phyloP scores from a whole-genome alignment of 495 filamentous ascomycete genomes.

The Acidomyces sp. region DNA sequence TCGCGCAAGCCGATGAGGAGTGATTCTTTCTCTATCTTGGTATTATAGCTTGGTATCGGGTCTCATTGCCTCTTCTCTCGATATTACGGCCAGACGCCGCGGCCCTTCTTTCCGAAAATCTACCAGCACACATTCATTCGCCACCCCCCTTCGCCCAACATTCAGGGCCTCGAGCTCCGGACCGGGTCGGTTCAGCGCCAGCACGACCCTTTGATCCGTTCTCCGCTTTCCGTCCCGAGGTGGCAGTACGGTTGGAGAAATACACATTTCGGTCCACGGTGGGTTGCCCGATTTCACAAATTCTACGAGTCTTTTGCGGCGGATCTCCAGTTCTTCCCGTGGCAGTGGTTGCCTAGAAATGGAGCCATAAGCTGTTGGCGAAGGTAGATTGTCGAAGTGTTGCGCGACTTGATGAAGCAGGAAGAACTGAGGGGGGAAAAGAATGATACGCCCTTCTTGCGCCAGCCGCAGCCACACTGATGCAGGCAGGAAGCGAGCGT shows the following conservation, averaged over 20 bases:
- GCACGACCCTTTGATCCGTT: constrained; percentile 45
- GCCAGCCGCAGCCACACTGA: constrained; percentile 54
- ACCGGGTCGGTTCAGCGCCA: constrained; percentile 60
- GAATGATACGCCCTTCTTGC: constrained; percentile 51
- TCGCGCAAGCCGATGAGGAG: too few relatives aligned
- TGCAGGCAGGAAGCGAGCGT: constrained; percentile 61
- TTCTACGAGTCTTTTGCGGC: constrained; percentile 42
- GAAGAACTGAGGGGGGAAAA: constrained; percentile 85
- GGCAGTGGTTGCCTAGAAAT: constrained; percentile 22
- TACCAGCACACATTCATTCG: constrained; percentile 60
- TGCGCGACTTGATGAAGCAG: constrained; percentile 53
- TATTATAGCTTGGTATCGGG: constrained; percentile 6
- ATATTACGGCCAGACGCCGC: constrained; percentile 27
- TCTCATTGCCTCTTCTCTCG: constrained; percentile 25
- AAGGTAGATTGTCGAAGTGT: constrained; percentile 40
- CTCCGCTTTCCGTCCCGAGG: constrained; percentile 29
- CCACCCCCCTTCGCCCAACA: constrained; percentile 50
- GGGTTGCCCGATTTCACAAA: constrained; percentile 47
- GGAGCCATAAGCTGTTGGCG: constrained; percentile 17
- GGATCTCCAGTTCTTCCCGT: constrained; percentile 35
- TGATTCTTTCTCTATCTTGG: too few relatives aligned
- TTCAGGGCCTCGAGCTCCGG: constrained; percentile 45
- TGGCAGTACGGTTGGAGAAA: constrained; percentile 50
- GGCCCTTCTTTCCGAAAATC: constrained; percentile 38
- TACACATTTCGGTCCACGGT: constrained; percentile 66